phyloP scores from a whole-genome alignment of 2,329 filamentous ascomycete genomes.

The Hymenoscyphus occultus region DNA sequence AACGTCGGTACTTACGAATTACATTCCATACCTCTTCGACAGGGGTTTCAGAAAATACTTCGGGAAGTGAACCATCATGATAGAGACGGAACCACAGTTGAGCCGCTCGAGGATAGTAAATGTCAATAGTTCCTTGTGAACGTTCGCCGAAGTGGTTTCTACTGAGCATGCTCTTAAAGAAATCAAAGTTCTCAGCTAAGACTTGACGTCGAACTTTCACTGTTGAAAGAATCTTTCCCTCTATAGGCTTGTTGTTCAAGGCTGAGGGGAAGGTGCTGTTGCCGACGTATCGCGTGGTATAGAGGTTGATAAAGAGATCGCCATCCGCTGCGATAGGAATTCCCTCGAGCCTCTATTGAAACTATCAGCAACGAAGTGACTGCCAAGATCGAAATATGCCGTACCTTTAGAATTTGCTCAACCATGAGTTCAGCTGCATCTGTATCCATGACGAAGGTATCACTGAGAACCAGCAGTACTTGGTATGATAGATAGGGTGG shows the following conservation, averaged over 20 bases:
- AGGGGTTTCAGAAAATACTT: slow-evolving; percentile 3
- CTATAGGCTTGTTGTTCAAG: background rate
- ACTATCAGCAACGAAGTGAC: background rate
- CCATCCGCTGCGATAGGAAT: background rate
- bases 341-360: background rate
- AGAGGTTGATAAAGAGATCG: slow-evolving; percentile 3
- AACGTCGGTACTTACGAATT: background rate
- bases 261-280: background rate
- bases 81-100: slow-evolving; percentile 22
- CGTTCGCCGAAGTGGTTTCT: slow-evolving; percentile 6
- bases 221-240: slow-evolving; percentile 6
- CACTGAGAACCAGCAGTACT: background rate
- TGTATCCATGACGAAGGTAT: background rate
- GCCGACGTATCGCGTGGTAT: background rate
- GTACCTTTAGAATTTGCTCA: background rate
- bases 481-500: background rate
- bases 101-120: background rate
- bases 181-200: slow-evolving; percentile 11
- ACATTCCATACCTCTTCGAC: background rate
- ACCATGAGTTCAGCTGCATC: background rate
- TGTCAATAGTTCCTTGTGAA: slow-evolving; percentile 6
- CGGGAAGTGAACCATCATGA: slow-evolving; percentile 13
- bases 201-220: slow-evolving; percentile 17
- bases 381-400: no score
- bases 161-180: slow-evolving; percentile 12